Percentiles rank a stretch among this genome's conserved stretches.
phyloP scores from a whole-genome alignment of 257 asterid species.

The Solanum commersonii region DNA sequence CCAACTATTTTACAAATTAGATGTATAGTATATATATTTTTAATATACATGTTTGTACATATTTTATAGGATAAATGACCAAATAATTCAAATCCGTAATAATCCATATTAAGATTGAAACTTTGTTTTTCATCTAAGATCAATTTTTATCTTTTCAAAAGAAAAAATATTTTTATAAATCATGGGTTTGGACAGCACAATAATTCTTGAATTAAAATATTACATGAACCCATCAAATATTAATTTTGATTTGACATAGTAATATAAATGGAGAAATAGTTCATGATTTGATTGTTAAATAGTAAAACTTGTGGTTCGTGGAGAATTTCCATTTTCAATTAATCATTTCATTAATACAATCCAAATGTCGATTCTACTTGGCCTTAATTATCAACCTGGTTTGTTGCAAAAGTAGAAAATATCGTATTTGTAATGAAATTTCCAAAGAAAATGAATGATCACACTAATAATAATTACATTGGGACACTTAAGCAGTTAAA shows the following conservation, averaged over 20 bases:
- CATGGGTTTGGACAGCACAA: neutral
- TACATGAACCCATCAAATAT: neutral
- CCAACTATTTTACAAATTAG: too few species aligned
- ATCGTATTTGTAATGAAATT: neutral
- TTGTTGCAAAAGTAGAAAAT: neutral
- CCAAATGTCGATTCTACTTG: neutral
- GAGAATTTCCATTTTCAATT: neutral
- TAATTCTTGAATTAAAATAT: neutral
- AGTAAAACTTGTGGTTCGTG: neutral
- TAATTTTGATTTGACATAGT: neutral
- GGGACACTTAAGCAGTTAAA: neutral
- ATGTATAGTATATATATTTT: too few species aligned
- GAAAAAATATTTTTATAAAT: too few species aligned
- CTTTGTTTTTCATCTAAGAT: too few species aligned
- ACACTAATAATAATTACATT: neutral
- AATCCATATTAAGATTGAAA: too few species aligned
- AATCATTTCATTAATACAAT: neutral
- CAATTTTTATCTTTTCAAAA: too few species aligned
- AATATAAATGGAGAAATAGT: neutral
- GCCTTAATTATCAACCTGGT: neutral
- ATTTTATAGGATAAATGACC: too few species aligned
- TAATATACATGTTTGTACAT: too few species aligned
- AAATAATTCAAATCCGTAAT: too few species aligned
- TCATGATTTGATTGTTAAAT: neutral
- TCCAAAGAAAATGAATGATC: neutral